Percentiles rank a stretch among this genome's conserved stretches.
Evolutionary conservation across 768 basidiomycete genomes (phyloP).

Genomic region (Mycena kentingensis): DNA sequence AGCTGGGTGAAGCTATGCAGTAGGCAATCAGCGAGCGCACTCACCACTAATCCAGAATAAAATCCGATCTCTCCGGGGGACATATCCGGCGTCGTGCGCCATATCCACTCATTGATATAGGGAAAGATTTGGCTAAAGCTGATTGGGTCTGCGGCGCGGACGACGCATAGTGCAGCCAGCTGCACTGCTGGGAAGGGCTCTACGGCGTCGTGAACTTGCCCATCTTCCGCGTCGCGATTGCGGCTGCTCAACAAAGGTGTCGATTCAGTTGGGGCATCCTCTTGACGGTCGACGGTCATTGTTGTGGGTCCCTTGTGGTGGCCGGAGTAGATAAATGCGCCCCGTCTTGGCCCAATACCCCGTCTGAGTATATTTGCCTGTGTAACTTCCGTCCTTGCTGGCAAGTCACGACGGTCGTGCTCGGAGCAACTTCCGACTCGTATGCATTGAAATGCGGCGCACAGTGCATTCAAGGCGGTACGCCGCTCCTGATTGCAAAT

Average conservation of each 20-base stretch:
- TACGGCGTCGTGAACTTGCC: slow-evolving; percentile 38
- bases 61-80: slow-evolving; percentile 66
- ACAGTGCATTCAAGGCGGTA: too few species aligned
- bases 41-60: slow-evolving; percentile 68
- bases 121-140: slow-evolving; percentile 64
- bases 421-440: too few species aligned
- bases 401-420: too few species aligned
- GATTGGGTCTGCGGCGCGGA: slow-evolving; percentile 61
- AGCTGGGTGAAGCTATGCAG: slow-evolving; percentile 2
- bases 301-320: too few species aligned
- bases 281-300: too few species aligned
- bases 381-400: too few species aligned
- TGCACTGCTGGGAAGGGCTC: slow-evolving; percentile 55
- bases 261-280: slow-evolving; percentile 26
- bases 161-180: slow-evolving; percentile 54
- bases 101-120: slow-evolving; percentile 71
- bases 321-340: too few species aligned
- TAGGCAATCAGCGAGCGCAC: slow-evolving; percentile 32
- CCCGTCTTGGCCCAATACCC: too few species aligned
- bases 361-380: too few species aligned
- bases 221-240: slow-evolving; percentile 38
- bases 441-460: too few species aligned
- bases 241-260: slow-evolving; percentile 30
- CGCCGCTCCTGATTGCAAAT: too few species aligned
- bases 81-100: slow-evolving; percentile 55